Conservation (phyloP, 495 filamentous ascomycete species). For the Penicilliopsis zonata region DNA sequence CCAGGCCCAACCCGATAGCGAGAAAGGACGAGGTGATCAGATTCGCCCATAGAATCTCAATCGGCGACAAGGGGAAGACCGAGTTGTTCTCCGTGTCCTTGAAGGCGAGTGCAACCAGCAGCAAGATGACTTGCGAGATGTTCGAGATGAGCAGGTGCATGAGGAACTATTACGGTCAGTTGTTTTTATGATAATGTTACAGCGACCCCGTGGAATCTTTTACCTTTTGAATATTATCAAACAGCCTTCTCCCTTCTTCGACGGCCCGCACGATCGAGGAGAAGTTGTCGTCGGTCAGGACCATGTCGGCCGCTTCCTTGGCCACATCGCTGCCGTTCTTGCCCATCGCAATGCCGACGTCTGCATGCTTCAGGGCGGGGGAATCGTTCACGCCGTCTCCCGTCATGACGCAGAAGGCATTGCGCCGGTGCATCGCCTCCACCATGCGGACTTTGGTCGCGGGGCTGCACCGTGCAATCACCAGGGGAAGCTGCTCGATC, state of each 20-base stretch:
- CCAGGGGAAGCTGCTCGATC: slow-evolving; percentile 50
- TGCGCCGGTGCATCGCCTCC: slow-evolving; percentile 53
- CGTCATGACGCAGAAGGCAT: slow-evolving; percentile 57
- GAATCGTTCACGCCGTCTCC: slow-evolving; percentile 84
- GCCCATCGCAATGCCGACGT: slow-evolving; percentile 83
- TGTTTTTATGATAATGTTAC: not conserved
- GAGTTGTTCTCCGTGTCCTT: slow-evolving; percentile 50
- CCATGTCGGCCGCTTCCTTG: slow-evolving; percentile 78
- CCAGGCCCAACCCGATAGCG: slow-evolving; percentile 63
- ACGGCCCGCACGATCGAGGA: slow-evolving; percentile 63
- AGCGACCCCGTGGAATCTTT: not conserved
- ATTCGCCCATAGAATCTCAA: slow-evolving; percentile 72
- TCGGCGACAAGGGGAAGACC: slow-evolving; percentile 62
- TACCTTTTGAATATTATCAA: slow-evolving; percentile 70
- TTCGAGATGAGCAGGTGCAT: slow-evolving; percentile 63
- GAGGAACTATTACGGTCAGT: slow-evolving; percentile 35
- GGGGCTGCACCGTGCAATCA: slow-evolving; percentile 60
- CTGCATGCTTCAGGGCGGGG: slow-evolving; percentile 62
- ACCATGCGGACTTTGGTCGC: slow-evolving; percentile 62
- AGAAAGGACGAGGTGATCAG: slow-evolving; percentile 66
- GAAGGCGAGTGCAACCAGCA: slow-evolving; percentile 62
- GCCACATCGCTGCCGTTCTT: slow-evolving; percentile 79
- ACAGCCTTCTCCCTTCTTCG: slow-evolving; percentile 60
- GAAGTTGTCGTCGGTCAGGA: slow-evolving; percentile 84
- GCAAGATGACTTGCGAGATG: slow-evolving; percentile 59